Evolutionary conservation across 768 basidiomycete species (phyloP).

Genomic region (Solioccasus polychromus): DNA sequence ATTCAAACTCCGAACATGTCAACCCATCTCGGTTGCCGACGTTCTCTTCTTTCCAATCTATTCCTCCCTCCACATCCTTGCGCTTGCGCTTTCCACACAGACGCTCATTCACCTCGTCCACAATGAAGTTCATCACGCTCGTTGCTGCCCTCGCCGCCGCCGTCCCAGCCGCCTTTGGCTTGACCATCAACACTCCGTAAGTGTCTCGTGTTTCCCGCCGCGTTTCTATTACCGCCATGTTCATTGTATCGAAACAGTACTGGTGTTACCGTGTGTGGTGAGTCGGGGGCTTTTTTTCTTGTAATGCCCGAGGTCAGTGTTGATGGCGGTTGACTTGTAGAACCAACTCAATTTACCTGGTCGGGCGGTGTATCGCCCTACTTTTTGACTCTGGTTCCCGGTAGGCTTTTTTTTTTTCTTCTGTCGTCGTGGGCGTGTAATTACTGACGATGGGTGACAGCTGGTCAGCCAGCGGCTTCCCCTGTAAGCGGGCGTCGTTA

Average conservation of each 20-base stretch:
- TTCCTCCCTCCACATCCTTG: neutral
- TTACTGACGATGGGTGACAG: conserved; percentile 31
- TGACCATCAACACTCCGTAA: conserved; percentile 71
- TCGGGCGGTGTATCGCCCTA: conserved; percentile 50
- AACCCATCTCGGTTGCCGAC: neutral
- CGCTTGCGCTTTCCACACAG: conserved; percentile 13
- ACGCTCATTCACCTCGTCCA: conserved; percentile 16
- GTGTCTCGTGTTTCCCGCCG: conserved; percentile 25
- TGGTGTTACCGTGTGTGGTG: conserved; percentile 49
- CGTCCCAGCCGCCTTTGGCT: conserved; percentile 36
- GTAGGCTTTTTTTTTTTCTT: conserved; percentile 32
- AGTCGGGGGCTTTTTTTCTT: too few species aligned
- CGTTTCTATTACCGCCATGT: conserved; percentile 1
- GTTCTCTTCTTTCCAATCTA: neutral
- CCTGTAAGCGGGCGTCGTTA: conserved; percentile 43
- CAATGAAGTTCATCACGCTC: conserved; percentile 38
- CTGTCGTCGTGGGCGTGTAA: neutral
- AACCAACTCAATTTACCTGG: conserved; percentile 60
- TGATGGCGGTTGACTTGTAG: conserved; percentile 32
- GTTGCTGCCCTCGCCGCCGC: conserved; percentile 28
- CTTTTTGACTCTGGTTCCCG: conserved; percentile 59
- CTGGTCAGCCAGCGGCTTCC: conserved; percentile 47
- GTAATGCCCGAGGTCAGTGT: neutral
- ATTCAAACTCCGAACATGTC: conserved; percentile 30
- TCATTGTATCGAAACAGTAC: conserved; percentile 26